phyloP scores from a whole-genome alignment of 83 land plant species.

The Picea abies region DNA sequence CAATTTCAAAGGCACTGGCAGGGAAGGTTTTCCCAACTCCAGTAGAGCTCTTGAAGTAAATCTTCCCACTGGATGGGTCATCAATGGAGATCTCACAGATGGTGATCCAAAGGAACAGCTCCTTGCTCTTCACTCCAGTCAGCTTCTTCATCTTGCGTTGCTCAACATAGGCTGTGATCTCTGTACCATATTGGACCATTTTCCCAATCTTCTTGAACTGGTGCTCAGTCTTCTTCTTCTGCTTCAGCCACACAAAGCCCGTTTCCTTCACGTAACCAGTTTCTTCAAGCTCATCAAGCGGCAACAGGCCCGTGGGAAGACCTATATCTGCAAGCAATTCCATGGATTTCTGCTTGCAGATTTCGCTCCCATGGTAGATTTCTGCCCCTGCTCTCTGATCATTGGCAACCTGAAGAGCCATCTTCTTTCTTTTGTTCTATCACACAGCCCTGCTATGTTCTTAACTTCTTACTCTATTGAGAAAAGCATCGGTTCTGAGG shows the following conservation, averaged over 20 bases:
- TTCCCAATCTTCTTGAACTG: conserved; percentile 52
- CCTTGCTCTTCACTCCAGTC: conserved; percentile 79
- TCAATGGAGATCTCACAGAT: conserved; percentile 51
- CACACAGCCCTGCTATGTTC: too few species aligned
- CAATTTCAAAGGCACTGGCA: conserved; percentile 36
- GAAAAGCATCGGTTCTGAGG: too few species aligned
- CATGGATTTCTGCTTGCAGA: conserved; percentile 38
- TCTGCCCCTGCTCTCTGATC: conserved; percentile 34
- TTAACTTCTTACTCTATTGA: too few species aligned
- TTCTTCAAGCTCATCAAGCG: conserved; percentile 61
- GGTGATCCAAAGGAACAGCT: conserved; percentile 69
- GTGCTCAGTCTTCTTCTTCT: conserved; percentile 62
- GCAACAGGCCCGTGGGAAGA: conserved; percentile 71
- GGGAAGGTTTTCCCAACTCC: conserved; percentile 50
- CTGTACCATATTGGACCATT: conserved; percentile 44
- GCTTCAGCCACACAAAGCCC: conserved; percentile 76
- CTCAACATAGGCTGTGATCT: conserved; percentile 61
- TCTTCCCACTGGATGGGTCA: conserved; percentile 18
- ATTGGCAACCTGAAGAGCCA: too few species aligned
- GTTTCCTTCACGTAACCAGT: conserved; percentile 54
- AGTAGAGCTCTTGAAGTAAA: conserved; percentile 51
- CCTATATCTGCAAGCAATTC: conserved; percentile 40
- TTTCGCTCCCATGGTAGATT: conserved; percentile 43
- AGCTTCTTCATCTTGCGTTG: conserved; percentile 57
- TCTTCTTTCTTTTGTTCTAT: too few species aligned